Evolutionary conservation across 2,329 filamentous ascomycete species (phyloP), one percentile per base, ranked within the genome.

Genomic region (Zasmidium cellare): DNA sequence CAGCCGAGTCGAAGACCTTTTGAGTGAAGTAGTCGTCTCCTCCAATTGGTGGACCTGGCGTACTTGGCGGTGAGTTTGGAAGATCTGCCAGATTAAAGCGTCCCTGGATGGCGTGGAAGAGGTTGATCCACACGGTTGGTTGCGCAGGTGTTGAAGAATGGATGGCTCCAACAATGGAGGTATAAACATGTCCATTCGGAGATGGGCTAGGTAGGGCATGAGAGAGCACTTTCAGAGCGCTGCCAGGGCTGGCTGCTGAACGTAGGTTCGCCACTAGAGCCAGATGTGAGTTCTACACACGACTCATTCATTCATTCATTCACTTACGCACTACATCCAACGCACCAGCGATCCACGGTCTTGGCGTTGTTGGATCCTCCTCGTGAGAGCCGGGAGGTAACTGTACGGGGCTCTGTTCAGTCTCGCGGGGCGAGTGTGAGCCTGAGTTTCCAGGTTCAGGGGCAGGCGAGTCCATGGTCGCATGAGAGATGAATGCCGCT

Each of bases 21-120:
- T 75, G 77, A 47, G 81, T 84, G 70, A 88, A 87, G 69, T 87
- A 87, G 58, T 86, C 83, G 25, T 85, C 80, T 25, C 79, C 79
- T 19, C 77, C 77, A 35, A 80, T 76, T 0, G 75, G 72, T 3
- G 76, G 76, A 9, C 77, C 78, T 12, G 85, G 85, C 1, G 85
- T 87, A 52, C 77, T 81, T 3, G 84, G 83, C 9, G 85, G 85
- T n/a, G 85, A 87, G 25, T 80, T 83, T 7, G 85, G 85, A 3
- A 87, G 76, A 63, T 86, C 84, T 19, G 80, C 79, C 35, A 87
- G 77, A 55, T 80, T 86, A 72, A 86, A 87, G 53, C 82, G 81
- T 44, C 83, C 82, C 9, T 84, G 84, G 1, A 87, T 82, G 1
- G 84, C 85, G 66, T 87, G 84, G 54, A 84, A 85, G 51, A 87